Evolutionary conservation across 495 filamentous ascomycete species (phyloP).

Genomic region (Parmelia sp.): DNA sequence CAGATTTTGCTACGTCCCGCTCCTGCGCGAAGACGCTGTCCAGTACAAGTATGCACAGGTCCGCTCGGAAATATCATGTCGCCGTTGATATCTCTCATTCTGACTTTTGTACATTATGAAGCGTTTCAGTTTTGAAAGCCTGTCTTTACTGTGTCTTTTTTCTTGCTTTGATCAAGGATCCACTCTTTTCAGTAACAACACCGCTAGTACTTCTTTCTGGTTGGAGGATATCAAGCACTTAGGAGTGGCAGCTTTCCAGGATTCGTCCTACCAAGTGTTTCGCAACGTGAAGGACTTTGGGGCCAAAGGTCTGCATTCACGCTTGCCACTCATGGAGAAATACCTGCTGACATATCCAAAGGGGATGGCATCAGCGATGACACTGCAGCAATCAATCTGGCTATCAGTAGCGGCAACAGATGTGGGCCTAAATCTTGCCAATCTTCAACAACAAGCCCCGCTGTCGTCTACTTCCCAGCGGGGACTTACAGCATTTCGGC

Average conservation of each 20-base stretch:
- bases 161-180: neutral
- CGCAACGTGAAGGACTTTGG: slow-evolving; percentile 55
- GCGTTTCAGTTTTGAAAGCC: neutral
- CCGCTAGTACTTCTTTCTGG: slow-evolving; percentile 33
- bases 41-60: neutral
- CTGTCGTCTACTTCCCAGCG: slow-evolving; percentile 58
- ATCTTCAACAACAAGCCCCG: slow-evolving; percentile 49
- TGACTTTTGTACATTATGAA: neutral
- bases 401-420: slow-evolving; percentile 50
- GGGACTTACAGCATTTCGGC: slow-evolving; percentile 56
- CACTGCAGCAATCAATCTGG: slow-evolving; percentile 56
- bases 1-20: neutral
- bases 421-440: slow-evolving; percentile 42
- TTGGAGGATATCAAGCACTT: slow-evolving; percentile 42
- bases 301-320: slow-evolving; percentile 35
- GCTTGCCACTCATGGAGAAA: neutral
- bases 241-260: slow-evolving; percentile 41
- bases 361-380: slow-evolving; percentile 61
- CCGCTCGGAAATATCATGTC: neutral
- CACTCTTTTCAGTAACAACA: neutral
- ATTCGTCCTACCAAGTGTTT: slow-evolving; percentile 45
- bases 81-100: neutral
- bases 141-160: neutral
- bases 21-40: neutral
- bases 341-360: neutral